Evolutionary conservation across 495 filamentous ascomycete genomes (phyloP), one percentile per base, ranked within the genome.

Genomic region (Xylaria longipes): DNA sequence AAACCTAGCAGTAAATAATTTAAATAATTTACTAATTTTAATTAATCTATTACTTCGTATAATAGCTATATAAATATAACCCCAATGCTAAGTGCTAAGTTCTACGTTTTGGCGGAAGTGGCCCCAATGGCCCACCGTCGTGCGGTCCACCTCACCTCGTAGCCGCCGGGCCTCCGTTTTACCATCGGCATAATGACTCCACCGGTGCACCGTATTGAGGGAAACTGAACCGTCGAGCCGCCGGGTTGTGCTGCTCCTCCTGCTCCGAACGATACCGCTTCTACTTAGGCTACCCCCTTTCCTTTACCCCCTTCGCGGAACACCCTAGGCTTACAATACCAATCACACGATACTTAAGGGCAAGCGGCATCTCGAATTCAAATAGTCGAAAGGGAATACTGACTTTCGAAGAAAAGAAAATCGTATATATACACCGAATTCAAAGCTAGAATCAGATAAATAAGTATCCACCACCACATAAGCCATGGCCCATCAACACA

Each of bases 161-260:
- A 67, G 65, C 65, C 63, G 63, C 45, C 39, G 65, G 48, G 17
- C 17, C 65, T 67, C 65, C 48, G 29, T 67, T 67, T 67, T 67
- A 17, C 46, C 46, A 33, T 48, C 1, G 62, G 43, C 62, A 46
- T n/a, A n/a, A n/a, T n/a, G n/a, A n/a, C n/a, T n/a, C n/a, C 20
- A 50, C 50, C 64, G 45, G 48, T 25, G 35, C 12, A 54, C 45
- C 65, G 33, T 67, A 17, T 43, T 43, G 2, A 43, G 41, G 41
- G 41, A 43, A 43, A 43, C 41, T 1, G 46, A 50, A 50, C 46
- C n/a, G 33, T 7, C 22, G 5, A n/a, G 50, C 65, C 35, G 33
- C 37, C 33, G 37, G 37, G 33, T n/a, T 5, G 22, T 62, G 56
- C 31, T 39, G 58, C 8, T 20, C 35, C 37, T 43, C 22, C 58